Evolutionary conservation across 2,329 filamentous ascomycete genomes (phyloP).

Genomic region (Pyrenophora graminea): DNA sequence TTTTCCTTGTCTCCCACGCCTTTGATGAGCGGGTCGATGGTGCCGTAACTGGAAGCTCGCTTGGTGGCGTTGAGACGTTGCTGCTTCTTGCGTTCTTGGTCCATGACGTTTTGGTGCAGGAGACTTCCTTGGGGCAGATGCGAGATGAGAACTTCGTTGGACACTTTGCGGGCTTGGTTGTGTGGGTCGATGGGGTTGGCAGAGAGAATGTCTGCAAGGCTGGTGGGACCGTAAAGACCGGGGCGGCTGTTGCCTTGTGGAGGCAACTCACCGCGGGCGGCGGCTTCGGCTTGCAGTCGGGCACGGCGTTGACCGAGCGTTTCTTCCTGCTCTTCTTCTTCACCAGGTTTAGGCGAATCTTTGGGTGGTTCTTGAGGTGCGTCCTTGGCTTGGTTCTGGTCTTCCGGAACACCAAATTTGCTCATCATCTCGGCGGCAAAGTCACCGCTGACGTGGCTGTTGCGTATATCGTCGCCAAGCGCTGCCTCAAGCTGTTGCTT

Average conservation of each 20-base stretch:
- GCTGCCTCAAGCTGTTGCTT: conserved; percentile 56
- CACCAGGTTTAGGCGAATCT: conserved; percentile 17
- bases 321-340: conserved; percentile 64
- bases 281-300: conserved; percentile 72
- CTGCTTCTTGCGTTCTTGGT: conserved; percentile 44
- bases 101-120: conserved; percentile 45
- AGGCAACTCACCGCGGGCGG: conserved; percentile 49
- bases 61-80: conserved; percentile 42
- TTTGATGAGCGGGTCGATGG: conserved; percentile 35
- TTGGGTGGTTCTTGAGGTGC: conserved; percentile 31
- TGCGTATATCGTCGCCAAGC: conserved; percentile 46
- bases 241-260: conserved; percentile 33
- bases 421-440: conserved; percentile 72
- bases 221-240: conserved; percentile 52
- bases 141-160: conserved; percentile 40
- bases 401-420: conserved; percentile 37
- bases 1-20: conserved; percentile 31
- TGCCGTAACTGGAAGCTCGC: conserved; percentile 37
- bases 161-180: conserved; percentile 43
- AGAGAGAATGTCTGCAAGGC: conserved; percentile 66
- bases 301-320: conserved; percentile 77
- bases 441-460: conserved; percentile 62
- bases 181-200: conserved; percentile 54
- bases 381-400: conserved; percentile 17
- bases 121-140: conserved; percentile 48